phyloP scores from a whole-genome alignment of 768 basidiomycete genomes.

The Tricholoma sp. region DNA sequence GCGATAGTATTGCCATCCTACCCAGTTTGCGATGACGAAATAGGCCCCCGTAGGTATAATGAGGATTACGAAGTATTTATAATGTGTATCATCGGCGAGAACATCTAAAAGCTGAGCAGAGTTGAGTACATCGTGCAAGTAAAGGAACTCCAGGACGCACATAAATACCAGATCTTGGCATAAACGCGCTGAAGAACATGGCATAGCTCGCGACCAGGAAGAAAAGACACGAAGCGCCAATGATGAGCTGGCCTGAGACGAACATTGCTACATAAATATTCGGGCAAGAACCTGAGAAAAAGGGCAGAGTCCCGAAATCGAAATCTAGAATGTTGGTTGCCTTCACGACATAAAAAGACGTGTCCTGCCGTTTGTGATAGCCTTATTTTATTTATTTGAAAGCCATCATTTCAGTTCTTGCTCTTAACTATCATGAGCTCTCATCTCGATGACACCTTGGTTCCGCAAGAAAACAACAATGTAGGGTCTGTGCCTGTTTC shows the following conservation, averaged over 20 bases:
- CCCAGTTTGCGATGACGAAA: constrained; percentile 98
- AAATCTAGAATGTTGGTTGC: neutral
- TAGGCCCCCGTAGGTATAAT: constrained; percentile 79
- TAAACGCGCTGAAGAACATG: constrained; percentile 59
- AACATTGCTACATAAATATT: neutral
- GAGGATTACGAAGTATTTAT: constrained; percentile 82
- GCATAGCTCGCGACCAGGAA: constrained; percentile 58
- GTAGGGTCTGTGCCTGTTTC: constrained; percentile 28
- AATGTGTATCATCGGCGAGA: constrained; percentile 72
- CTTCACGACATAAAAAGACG: neutral
- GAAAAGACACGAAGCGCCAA: constrained; percentile 44
- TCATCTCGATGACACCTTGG: constrained; percentile 7
- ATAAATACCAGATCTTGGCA: constrained; percentile 44
- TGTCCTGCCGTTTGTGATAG: no score
- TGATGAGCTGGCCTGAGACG: constrained; percentile 41
- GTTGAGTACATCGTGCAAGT: neutral
- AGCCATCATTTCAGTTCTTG: constrained; percentile 23
- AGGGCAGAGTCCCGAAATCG: neutral
- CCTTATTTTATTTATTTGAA: no score
- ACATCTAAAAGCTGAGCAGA: constrained; percentile 53
- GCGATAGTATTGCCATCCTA: constrained; percentile 96
- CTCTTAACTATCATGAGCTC: constrained; percentile 29
- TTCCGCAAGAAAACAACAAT: constrained; percentile 17
- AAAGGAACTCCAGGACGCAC: constrained; percentile 32
- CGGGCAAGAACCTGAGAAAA: no score